phyloP scores from a whole-genome alignment of 1,284 basidiomycete genomes.

The Ganoderma lingzhi region DNA sequence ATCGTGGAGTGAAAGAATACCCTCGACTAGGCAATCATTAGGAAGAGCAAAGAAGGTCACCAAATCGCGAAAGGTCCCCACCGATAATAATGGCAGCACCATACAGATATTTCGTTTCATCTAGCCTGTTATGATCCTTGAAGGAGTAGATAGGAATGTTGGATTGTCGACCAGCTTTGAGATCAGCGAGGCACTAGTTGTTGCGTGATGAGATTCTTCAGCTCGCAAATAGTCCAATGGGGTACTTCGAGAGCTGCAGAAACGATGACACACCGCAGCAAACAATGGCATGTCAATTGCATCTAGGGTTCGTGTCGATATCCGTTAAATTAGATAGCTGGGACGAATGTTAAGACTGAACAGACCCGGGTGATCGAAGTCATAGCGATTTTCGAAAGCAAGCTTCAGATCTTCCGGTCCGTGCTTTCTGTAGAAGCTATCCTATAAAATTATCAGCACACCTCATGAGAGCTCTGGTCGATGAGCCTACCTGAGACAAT shows the following conservation, averaged over 20 bases:
- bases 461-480: neutral
- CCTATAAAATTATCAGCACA: conserved; percentile 54
- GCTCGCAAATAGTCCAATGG: neutral
- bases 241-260: neutral
- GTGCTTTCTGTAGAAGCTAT: conserved; percentile 93
- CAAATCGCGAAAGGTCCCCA: conserved; percentile 37
- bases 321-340: too few relatives aligned
- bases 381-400: conserved; percentile 87
- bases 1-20: conserved; percentile 92
- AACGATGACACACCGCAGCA: conserved; percentile 62
- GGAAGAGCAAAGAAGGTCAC: neutral
- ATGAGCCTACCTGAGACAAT: conserved; percentile 72
- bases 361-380: conserved; percentile 87
- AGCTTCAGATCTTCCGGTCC: conserved; percentile 79
- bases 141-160: conserved; percentile 97
- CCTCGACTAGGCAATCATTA: conserved; percentile 68
- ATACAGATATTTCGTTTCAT: conserved; percentile 92
- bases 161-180: conserved; percentile 84
- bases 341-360: neutral
- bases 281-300: conserved; percentile 93
- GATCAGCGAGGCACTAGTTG: conserved; percentile 79
- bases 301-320: conserved; percentile 44
- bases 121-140: conserved; percentile 86
- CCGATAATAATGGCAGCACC: conserved; percentile 96
- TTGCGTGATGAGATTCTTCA: neutral